A percentile compares a stretch with the other conserved stretches of the same genome.
phyloP scores from a whole-genome alignment of 805 yeast species.

The Candida bentonensis region DNA sequence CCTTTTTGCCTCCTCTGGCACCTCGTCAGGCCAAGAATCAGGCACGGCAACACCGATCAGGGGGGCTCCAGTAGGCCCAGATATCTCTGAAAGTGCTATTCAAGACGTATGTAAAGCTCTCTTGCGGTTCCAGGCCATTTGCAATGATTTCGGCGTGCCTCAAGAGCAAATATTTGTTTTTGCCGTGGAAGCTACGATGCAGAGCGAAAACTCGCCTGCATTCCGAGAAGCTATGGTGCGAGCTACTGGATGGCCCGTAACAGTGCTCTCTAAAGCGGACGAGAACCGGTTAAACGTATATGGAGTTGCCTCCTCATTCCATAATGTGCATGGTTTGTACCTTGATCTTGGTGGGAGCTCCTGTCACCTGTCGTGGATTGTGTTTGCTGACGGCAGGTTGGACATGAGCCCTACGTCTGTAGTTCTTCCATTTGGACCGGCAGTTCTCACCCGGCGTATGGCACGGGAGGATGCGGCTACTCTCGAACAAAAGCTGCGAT shows the following conservation, averaged over 20 bases:
- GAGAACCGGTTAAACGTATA: conserved; percentile 58
- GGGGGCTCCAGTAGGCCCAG: conserved; percentile 5
- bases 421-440: conserved; percentile 62
- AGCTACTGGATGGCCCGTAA: conserved; percentile 56
- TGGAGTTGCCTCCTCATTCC: conserved; percentile 63
- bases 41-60: conserved; percentile 1
- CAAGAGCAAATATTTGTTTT: conserved; percentile 43
- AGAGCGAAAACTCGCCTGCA: conserved; percentile 48
- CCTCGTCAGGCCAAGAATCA: conserved; percentile 4
- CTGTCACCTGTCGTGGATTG: conserved; percentile 57
- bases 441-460: conserved; percentile 44
- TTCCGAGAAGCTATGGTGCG: conserved; percentile 40
- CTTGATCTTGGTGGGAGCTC: conserved; percentile 67
- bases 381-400: conserved; percentile 40
- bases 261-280: conserved; percentile 42
- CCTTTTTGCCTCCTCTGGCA: conserved; percentile 34
- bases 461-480: conserved; percentile 35
- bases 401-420: conserved; percentile 43
- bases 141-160: conserved; percentile 62
- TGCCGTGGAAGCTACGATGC: conserved; percentile 64
- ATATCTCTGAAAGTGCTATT: conserved; percentile 31
- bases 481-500: conserved; percentile 39
- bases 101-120: conserved; percentile 47
- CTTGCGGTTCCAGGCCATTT: conserved; percentile 52
- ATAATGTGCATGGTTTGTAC: conserved; percentile 50